phyloP scores from a whole-genome alignment of 2,329 filamentous ascomycete species.

The Blastomyces emzantsi region DNA sequence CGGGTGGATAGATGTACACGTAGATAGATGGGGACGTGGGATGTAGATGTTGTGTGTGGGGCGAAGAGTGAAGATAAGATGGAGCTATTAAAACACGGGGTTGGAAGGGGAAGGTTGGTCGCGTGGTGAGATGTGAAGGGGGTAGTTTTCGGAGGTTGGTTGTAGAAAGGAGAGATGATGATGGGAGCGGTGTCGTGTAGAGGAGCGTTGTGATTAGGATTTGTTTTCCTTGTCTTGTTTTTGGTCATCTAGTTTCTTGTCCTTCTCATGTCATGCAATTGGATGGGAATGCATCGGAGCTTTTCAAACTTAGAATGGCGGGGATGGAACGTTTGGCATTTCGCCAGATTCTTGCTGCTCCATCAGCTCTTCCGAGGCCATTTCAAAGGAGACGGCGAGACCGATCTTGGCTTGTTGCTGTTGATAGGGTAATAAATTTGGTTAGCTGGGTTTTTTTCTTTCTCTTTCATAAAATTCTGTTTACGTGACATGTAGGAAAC shows the following conservation, averaged over 20 bases:
- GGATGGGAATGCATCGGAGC: not conserved
- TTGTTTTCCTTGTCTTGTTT: not conserved
- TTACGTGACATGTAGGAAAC: slow-evolving; percentile 28
- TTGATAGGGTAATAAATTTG: slow-evolving; percentile 13
- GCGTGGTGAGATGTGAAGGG: not conserved
- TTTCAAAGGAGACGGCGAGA: slow-evolving; percentile 85
- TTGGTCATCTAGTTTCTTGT: not conserved
- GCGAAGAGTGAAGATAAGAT: slow-evolving; percentile 27
- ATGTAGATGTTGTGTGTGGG: not conserved
- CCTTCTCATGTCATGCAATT: not conserved
- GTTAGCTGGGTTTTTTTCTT: slow-evolving; percentile 7
- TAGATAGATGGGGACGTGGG: not conserved
- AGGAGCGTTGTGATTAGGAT: not conserved
- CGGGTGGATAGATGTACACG: not conserved
- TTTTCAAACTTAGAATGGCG: slow-evolving; percentile 38
- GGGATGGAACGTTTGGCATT: slow-evolving; percentile 36
- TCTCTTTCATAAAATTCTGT: not conserved
- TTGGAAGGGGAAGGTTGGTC: slow-evolving; percentile 17
- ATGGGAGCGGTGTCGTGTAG: not conserved
- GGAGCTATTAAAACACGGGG: slow-evolving; percentile 37
- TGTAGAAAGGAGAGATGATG: not conserved
- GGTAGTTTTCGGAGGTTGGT: not conserved
- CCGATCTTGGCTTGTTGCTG: slow-evolving; percentile 95
- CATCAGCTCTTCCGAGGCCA: slow-evolving; percentile 74
- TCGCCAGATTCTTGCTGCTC: slow-evolving; percentile 61